Conservation (phyloP, 2,329 filamentous ascomycete species). For the Thyridium curvatum region DNA sequence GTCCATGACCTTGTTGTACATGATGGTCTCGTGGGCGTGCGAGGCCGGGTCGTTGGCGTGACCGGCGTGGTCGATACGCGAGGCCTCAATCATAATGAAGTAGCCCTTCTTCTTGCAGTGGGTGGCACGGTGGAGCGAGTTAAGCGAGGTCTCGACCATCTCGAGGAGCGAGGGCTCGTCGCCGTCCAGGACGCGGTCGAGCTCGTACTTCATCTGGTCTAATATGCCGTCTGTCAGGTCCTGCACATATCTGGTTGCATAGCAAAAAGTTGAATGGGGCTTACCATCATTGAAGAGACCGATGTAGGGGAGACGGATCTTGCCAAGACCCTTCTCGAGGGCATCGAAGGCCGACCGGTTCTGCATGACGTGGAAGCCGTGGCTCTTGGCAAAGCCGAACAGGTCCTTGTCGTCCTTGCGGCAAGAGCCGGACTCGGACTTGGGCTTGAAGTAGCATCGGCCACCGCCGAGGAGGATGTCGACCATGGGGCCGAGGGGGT, state of each 20-base stretch:
- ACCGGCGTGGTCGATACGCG: slow-evolving; percentile 26
- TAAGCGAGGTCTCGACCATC: slow-evolving; percentile 29
- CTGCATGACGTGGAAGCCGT: slow-evolving; percentile 27
- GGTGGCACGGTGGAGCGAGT: slow-evolving; percentile 25
- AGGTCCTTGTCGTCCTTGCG: slow-evolving; percentile 27
- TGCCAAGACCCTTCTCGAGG: slow-evolving; percentile 16
- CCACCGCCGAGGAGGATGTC: slow-evolving; percentile 33
- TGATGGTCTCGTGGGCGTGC: slow-evolving; percentile 37
- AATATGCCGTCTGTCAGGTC: too few species aligned
- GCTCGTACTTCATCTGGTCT: slow-evolving; percentile 24
- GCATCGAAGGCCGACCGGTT: slow-evolving; percentile 26
- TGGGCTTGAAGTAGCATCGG: slow-evolving; percentile 32
- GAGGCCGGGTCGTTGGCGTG: slow-evolving; percentile 49
- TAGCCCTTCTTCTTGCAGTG: slow-evolving; percentile 24
- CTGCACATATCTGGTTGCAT: background rate
- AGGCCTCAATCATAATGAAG: slow-evolving; percentile 32
- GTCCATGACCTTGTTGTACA: slow-evolving; percentile 30
- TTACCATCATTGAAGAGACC: slow-evolving; percentile 28
- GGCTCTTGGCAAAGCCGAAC: slow-evolving; percentile 22
- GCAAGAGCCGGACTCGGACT: slow-evolving; percentile 26
- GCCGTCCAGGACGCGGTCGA: slow-evolving; percentile 23
- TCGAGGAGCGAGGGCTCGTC: slow-evolving; percentile 30
- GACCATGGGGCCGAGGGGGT: slow-evolving; percentile 28
- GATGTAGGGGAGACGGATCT: slow-evolving; percentile 25
- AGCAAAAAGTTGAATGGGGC: background rate